Conservation (phyloP, 2,329 filamentous ascomycete genomes). For the Cladosporium halotolerans region DNA sequence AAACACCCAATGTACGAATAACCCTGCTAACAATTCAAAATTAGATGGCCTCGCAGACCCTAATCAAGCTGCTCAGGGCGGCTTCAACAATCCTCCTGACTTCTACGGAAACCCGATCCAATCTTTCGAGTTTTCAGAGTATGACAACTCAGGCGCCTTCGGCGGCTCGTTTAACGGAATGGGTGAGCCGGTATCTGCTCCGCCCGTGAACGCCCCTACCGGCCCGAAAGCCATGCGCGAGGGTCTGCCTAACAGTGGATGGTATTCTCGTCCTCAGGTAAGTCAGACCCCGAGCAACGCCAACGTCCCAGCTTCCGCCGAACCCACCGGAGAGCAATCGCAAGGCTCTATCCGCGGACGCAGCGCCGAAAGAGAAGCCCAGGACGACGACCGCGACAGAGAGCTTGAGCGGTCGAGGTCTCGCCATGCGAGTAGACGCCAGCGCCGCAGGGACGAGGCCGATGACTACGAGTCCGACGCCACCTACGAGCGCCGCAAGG, state of each 20-base stretch:
- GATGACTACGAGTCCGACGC: constrained; percentile 39
- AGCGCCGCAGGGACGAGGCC: constrained; percentile 45
- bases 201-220: constrained; percentile 61
- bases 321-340: background rate
- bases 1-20: too few species aligned
- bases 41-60: constrained; percentile 2
- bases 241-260: constrained; percentile 74
- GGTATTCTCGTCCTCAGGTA: constrained; percentile 34
- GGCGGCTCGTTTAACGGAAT: constrained; percentile 27
- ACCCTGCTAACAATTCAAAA: background rate
- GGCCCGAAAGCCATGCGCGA: constrained; percentile 93
- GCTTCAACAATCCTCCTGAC: background rate
- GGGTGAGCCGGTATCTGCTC: constrained; percentile 15
- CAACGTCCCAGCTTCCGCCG: background rate
- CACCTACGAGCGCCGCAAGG: constrained; percentile 32
- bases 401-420: constrained; percentile 29
- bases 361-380: constrained; percentile 3
- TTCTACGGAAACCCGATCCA: constrained; percentile 7
- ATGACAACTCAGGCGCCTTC: constrained; percentile 34
- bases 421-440: constrained; percentile 44
- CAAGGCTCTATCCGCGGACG: constrained; percentile 9
- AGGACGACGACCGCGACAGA: constrained; percentile 18
- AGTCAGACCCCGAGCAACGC: constrained; percentile 6
- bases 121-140: constrained; percentile 1
- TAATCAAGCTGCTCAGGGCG: background rate